phyloP scores from a whole-genome alignment of 768 basidiomycete species.

The Pleurotus salmoneostramineus region DNA sequence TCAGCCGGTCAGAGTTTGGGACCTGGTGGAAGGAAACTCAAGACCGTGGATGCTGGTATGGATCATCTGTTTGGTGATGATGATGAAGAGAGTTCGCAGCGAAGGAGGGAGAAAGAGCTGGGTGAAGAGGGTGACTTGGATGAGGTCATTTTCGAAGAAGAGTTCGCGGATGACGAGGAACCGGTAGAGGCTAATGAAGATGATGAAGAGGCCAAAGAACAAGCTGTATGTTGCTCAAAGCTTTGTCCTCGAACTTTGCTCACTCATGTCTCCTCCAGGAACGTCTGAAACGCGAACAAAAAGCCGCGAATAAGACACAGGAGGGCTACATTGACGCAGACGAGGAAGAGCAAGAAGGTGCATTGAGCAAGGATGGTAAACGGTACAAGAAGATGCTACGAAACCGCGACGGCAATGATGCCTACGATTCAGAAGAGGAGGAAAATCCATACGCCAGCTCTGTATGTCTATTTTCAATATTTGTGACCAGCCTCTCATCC shows the following conservation, averaged over 20 bases:
- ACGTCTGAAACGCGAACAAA: constrained; percentile 80
- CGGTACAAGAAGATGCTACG: constrained; percentile 84
- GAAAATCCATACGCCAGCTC: constrained; percentile 81
- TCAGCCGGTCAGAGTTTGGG: constrained; percentile 53
- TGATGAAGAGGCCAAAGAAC: constrained; percentile 82
- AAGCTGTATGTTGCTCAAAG: constrained; percentile 48
- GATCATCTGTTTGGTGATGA: constrained; percentile 65
- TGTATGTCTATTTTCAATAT: constrained; percentile 34
- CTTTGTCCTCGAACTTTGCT: constrained; percentile 1
- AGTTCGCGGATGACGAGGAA: constrained; percentile 87
- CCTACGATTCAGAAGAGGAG: constrained; percentile 81
- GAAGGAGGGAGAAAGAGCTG: constrained; percentile 51
- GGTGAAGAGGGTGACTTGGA: constrained; percentile 81
- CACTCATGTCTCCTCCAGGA: constrained; percentile 42
- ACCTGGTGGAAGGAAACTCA: constrained; percentile 64
- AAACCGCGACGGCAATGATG: constrained; percentile 77
- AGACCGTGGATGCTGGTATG: constrained; percentile 65
- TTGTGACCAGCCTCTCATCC: not conserved
- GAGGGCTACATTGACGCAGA: constrained; percentile 71
- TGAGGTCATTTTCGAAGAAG: constrained; percentile 79
- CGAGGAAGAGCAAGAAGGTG: constrained; percentile 59
- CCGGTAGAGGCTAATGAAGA: constrained; percentile 67
- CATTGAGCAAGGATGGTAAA: constrained; percentile 66
- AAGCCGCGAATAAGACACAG: constrained; percentile 68
- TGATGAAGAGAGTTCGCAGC: constrained; percentile 49